These are phyloP conservation scores for Neonothopanus nambi DNA, from an alignment of 1,284 basidiomycete genomes.

Conservation along the genomic window DNA sequence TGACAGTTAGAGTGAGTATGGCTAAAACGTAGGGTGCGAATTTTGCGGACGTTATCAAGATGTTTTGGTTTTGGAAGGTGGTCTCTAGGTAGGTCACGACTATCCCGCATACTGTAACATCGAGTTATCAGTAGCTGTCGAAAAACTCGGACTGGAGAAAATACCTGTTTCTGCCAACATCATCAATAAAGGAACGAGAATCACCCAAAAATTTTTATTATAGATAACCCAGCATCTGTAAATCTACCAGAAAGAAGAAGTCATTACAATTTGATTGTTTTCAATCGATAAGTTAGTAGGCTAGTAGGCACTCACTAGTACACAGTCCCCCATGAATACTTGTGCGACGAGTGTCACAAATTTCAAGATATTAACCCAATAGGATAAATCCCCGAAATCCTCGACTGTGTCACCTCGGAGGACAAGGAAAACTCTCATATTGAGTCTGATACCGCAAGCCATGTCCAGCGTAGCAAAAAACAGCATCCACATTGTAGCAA, in stretches of 20 bases:
- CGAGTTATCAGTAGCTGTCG: not conserved
- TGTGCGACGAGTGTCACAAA: slow-evolving; percentile 8
- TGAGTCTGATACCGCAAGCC: slow-evolving; percentile 7
- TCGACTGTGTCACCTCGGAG: slow-evolving; percentile 1
- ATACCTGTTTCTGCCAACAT: slow-evolving; percentile 4
- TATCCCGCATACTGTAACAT: not conserved
- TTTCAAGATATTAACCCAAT: slow-evolving; percentile 14
- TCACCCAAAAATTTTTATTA: not conserved
- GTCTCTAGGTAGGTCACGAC: not conserved
- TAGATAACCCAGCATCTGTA: slow-evolving; percentile 12
- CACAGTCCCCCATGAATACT: slow-evolving; percentile 6
- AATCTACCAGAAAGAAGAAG: not conserved
- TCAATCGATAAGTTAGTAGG: no score
- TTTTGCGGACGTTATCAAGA: not conserved
- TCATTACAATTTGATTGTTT: not conserved
- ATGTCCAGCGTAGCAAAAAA: slow-evolving; percentile 9
- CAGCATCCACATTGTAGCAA: not conserved
- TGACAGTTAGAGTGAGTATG: slow-evolving; percentile 1
- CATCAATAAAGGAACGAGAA: not conserved
- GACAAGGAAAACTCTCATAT: slow-evolving; percentile 1
- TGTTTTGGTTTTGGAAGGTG: not conserved
- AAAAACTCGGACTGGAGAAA: not conserved
- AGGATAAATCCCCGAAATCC: not conserved
- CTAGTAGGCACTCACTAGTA: slow-evolving; percentile 2
- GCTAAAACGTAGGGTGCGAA: slow-evolving; percentile 6